Conservation (phyloP, 306 rosid species). For the Castanopsis chinensis region DNA sequence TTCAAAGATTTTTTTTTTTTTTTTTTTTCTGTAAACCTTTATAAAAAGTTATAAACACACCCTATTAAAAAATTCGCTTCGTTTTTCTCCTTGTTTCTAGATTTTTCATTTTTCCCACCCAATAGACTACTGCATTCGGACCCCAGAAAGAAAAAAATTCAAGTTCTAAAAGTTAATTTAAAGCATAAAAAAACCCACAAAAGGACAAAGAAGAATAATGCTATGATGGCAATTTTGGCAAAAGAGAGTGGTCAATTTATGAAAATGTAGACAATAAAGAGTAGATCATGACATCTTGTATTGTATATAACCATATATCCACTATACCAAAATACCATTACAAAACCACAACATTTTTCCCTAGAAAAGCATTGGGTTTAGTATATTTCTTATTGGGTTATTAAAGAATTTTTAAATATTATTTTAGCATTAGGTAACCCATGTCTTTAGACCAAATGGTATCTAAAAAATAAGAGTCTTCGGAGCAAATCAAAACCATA, state of each 20-base stretch:
- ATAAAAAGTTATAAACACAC: too few relatives aligned
- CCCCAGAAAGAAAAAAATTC: not conserved
- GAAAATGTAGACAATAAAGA: too few relatives aligned
- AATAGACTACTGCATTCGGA: not conserved
- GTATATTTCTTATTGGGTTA: not conserved
- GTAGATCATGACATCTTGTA: too few relatives aligned
- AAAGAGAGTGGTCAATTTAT: too few relatives aligned
- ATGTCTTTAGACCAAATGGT: too few relatives aligned
- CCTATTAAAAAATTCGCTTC: too few relatives aligned
- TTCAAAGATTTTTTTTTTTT: too few relatives aligned
- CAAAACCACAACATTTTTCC: not conserved
- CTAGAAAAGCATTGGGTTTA: not conserved
- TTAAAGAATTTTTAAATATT: not conserved
- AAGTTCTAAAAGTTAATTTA: not conserved
- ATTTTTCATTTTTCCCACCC: not conserved
- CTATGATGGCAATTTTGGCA: not conserved
- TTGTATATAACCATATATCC: too few relatives aligned
- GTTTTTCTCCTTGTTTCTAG: not conserved
- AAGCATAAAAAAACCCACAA: not conserved
- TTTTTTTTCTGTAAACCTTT: too few relatives aligned
- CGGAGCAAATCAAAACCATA: constrained; percentile 26
- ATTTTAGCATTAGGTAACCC: not conserved
- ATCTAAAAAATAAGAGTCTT: not conserved
- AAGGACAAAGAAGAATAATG: not conserved
- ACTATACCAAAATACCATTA: too few relatives aligned